Evolutionary conservation across 2,329 filamentous ascomycete species (phyloP).

Genomic region (Aspergillus ruber): DNA sequence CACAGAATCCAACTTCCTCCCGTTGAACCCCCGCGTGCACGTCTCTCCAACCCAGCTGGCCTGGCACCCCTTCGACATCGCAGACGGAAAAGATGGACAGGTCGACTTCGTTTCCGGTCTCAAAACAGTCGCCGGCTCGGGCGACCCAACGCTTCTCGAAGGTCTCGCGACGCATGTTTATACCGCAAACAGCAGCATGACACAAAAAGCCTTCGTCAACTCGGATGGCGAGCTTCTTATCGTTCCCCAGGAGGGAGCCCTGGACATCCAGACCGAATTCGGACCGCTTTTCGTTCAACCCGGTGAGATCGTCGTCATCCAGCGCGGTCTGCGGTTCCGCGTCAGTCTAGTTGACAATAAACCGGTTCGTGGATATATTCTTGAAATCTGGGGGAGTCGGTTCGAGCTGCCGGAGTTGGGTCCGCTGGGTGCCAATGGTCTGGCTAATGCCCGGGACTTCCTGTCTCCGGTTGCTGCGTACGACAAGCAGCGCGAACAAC

Average conservation of each 20-base stretch:
- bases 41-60: slow-evolving; percentile 51
- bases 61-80: slow-evolving; percentile 53
- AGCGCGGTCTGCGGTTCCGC: slow-evolving; percentile 58
- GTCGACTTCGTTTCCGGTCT: slow-evolving; percentile 53
- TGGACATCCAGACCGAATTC: slow-evolving; percentile 64
- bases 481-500: slow-evolving; percentile 47
- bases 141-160: slow-evolving; percentile 51
- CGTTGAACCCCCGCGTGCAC: slow-evolving; percentile 48
- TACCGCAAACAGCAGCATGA: slow-evolving; percentile 52
- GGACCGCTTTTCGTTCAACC: slow-evolving; percentile 59
- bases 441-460: slow-evolving; percentile 62
- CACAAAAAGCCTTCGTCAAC: slow-evolving; percentile 51
- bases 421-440: slow-evolving; percentile 58
- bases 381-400: slow-evolving; percentile 60
- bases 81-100: slow-evolving; percentile 31
- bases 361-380: slow-evolving; percentile 58
- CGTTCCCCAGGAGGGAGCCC: slow-evolving; percentile 56
- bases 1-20: slow-evolving; percentile 28
- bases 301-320: slow-evolving; percentile 62
- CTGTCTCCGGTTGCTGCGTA: slow-evolving; percentile 55
- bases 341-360: slow-evolving; percentile 53
- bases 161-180: slow-evolving; percentile 53
- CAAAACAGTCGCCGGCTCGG: slow-evolving; percentile 50
- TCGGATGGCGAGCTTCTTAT: slow-evolving; percentile 63
- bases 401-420: slow-evolving; percentile 63